Evolutionary conservation across 306 rosid genomes (phyloP), one percentile per base, ranked within the genome.

Genomic region (Argentina anserina): DNA sequence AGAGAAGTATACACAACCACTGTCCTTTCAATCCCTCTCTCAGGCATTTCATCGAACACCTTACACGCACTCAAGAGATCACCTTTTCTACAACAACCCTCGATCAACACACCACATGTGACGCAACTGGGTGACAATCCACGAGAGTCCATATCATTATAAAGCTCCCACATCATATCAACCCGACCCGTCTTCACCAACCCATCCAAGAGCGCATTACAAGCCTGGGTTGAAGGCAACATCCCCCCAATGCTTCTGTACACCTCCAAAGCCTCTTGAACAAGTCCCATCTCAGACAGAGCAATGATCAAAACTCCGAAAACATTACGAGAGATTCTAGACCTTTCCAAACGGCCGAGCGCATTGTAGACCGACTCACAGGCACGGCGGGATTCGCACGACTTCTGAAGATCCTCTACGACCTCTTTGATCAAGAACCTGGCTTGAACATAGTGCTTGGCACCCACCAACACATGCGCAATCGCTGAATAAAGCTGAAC

Each of bases 11-110:
- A 85, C 60, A 81, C 78, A 47, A 90, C 88, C 31, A 85, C 87
- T 0, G 78, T 86, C 0, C 85, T 84, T 28, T 55, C 7, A 55
- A 92, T 77, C 59, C 82, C 82, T 55, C 73, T 84, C 42, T 77
- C 80, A 25, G 56, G 2, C 93, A 92, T 89, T 86, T 92, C 96
- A 62, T 80, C 84, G 36, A 87, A 82, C 80, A 92, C 3, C 77
- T 75, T 69, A 3, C 60, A 78, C 0, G 89, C 92, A 43, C 68
- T 75, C 42, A 8, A 14, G 1, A 61, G 46, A 53, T 86, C 86
- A 7, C 88, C 88, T 50, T 82, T 83, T 12, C 13, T 47, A 9
- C 86, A 80, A 18, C 76, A 83, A 12, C 89, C 85, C 7, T 82
- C 60, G 45, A 89, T 80, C 45, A 92, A 65, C 46, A 86, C 77